A percentile compares a stretch with the other conserved stretches of the same genome.
Conservation (phyloP, 2,329 filamentous ascomycete species). For the Epichloe festucae region DNA sequence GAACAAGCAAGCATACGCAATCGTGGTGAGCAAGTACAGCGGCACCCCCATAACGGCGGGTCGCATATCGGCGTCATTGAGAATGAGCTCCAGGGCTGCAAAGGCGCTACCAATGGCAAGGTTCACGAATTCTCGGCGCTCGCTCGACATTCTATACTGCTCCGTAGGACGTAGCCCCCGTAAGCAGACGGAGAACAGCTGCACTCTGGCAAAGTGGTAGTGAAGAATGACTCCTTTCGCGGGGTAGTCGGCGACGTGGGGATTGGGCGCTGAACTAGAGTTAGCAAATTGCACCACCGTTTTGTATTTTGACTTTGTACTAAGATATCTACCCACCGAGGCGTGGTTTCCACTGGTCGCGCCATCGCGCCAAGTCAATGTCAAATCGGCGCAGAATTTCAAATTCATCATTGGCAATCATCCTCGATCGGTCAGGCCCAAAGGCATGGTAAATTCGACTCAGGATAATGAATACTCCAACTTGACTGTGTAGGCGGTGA, state of each 20-base stretch:
- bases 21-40: conserved; percentile 19
- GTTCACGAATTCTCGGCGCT: conserved; percentile 30
- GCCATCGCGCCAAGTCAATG: conserved; percentile 22
- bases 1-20: conserved; percentile 20
- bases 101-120: conserved; percentile 24
- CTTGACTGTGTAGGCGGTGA: conserved; percentile 43
- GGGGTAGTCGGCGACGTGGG: conserved; percentile 33
- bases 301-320: neutral
- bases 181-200: conserved; percentile 35
- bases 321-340: conserved; percentile 13
- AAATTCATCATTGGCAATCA: conserved; percentile 21
- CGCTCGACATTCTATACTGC: conserved; percentile 29
- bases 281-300: neutral
- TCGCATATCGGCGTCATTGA: conserved; percentile 19
- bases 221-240: conserved; percentile 35
- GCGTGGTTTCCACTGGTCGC: conserved; percentile 22
- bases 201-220: conserved; percentile 36
- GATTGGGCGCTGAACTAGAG: conserved; percentile 24
- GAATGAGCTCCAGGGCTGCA: conserved; percentile 16
- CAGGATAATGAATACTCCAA: conserved; percentile 46
- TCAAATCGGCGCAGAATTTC: conserved; percentile 16
- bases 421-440: conserved; percentile 36
- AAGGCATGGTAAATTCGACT: conserved; percentile 45
- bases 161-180: conserved; percentile 17
- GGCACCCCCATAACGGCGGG: conserved; percentile 19